Evolutionary conservation across 768 basidiomycete genomes (phyloP), one percentile per base, ranked within the genome.

Genomic region (Hygrocybe punicea): DNA sequence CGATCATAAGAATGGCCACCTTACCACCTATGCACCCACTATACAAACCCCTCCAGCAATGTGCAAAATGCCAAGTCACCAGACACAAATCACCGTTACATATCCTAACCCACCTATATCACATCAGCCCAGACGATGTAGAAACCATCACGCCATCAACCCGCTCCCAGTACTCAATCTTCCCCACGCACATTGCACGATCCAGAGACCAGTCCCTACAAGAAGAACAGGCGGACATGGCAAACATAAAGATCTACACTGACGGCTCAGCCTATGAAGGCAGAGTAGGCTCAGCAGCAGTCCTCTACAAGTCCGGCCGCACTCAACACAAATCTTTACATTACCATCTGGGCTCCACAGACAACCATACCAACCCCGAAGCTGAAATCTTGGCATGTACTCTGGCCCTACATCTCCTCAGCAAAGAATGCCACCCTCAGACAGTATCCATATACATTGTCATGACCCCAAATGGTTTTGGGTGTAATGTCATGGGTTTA

Each of bases 231-330:
- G 21, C 13, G 3, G 50, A 60, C 17, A 54, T 7, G 4, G 51
- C 47, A 23, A 37, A 45, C 7, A 53, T 62, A 19, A 58, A 51
- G 14, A 44, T 67, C 2, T 66, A 59, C 56, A 57, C 55, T 24
- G 62, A 68, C 49, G 62, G 69, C 14, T 70, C 62, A n/a, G 61
- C 61, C 4, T 40, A 56, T 1, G 36, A n/a, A n/a, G n/a, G n/a
- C n/a, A n/a, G n/a, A n/a, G n/a, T n/a, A 65, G 17, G 59, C 62
- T 3, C 70, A 13, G 71, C 66, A 40, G 62, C 65, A 47, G 64
- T 60, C 24, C 60, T 62, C 1, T 25, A 66, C 14, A 23, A 6
- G 17, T 13, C n/a, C 2, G 5, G 45, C 6, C 45, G 5, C 6
- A 47, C 45, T 17, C 11, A 23, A 47, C 16, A 7, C 5, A 47